Percentiles rank a stretch among this genome's conserved stretches.
Evolutionary conservation across 2,329 filamentous ascomycete species (phyloP).

Genomic region (Neofusicoccum ribis): DNA sequence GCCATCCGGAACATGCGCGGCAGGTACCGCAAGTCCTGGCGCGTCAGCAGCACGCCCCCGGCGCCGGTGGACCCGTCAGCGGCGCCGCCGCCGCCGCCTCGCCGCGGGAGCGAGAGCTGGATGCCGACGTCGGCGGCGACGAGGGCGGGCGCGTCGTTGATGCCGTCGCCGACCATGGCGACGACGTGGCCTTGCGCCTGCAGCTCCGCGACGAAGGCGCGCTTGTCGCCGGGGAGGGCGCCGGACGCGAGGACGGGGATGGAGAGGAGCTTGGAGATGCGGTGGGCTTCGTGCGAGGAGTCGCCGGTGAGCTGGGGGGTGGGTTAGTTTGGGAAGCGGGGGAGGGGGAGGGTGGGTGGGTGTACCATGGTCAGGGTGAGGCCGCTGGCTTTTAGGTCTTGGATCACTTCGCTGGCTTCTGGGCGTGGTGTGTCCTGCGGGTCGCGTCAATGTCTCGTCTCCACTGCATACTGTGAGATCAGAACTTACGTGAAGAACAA

Average conservation of each 20-base stretch:
- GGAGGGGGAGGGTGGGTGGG: too few relatives aligned
- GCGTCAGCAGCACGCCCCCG: neutral
- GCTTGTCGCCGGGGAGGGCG: neutral
- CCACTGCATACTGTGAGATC: too few relatives aligned
- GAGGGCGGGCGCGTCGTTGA: constrained; percentile 82
- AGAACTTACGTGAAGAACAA: neutral
- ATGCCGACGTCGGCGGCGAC: constrained; percentile 80
- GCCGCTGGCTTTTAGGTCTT: neutral
- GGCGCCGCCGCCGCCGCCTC: neutral
- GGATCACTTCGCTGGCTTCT: neutral
- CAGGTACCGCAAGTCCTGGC: neutral
- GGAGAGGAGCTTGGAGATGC: neutral
- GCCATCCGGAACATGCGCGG: neutral
- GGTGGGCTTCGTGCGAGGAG: neutral
- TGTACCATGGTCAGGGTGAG: neutral
- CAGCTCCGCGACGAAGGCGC: neutral
- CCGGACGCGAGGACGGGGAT: neutral
- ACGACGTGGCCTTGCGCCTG: neutral
- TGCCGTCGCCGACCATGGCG: constrained; percentile 69
- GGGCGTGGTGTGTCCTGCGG: neutral
- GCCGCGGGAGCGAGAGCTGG: neutral
- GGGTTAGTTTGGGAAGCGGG: neutral
- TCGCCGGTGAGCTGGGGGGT: neutral
- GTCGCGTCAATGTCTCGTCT: neutral
- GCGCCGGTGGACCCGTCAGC: neutral